phyloP scores from a whole-genome alignment of 306 rosid species.

The Lupinus albus region DNA sequence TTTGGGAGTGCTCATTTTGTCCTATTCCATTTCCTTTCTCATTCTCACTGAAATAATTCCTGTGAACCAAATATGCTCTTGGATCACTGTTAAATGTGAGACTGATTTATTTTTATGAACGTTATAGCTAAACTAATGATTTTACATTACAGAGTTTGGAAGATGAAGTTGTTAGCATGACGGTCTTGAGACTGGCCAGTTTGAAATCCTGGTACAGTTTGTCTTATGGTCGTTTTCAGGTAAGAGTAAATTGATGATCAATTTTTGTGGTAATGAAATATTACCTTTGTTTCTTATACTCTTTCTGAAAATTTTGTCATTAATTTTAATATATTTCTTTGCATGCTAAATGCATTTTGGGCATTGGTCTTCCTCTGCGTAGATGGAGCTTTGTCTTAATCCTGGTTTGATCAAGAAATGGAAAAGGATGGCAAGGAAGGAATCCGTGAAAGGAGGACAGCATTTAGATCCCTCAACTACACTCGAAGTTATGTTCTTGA shows the following conservation, averaged over 20 bases:
- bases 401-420: slow-evolving; percentile 85
- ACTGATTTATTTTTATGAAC: background rate
- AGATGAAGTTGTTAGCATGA: slow-evolving; percentile 90
- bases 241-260: slow-evolving; percentile 34
- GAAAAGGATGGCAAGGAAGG: slow-evolving; percentile 89
- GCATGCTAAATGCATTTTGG: slow-evolving; percentile 28
- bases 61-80: slow-evolving; percentile 19
- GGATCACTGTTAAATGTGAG: slow-evolving; percentile 18
- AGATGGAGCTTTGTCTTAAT: slow-evolving; percentile 96
- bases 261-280: slow-evolving; percentile 15
- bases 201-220: slow-evolving; percentile 92
- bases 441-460: slow-evolving; percentile 66
- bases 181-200: slow-evolving; percentile 79
- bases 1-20: slow-evolving; percentile 17
- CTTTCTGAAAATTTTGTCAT: slow-evolving; percentile 13
- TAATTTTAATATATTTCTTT: slow-evolving; percentile 29
- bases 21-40: slow-evolving; percentile 11
- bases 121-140: slow-evolving; percentile 22
- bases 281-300: slow-evolving; percentile 20
- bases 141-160: slow-evolving; percentile 80
- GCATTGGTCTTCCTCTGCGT: slow-evolving; percentile 34
- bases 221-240: slow-evolving; percentile 97
- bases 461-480: slow-evolving; percentile 61
- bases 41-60: slow-evolving; percentile 25
- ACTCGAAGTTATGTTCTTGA: slow-evolving; percentile 79